A percentile compares a stretch with the other conserved stretches of the same genome.
Evolutionary conservation across 2,329 filamentous ascomycete species (phyloP).

Genomic region (Aspergillus flavus): DNA sequence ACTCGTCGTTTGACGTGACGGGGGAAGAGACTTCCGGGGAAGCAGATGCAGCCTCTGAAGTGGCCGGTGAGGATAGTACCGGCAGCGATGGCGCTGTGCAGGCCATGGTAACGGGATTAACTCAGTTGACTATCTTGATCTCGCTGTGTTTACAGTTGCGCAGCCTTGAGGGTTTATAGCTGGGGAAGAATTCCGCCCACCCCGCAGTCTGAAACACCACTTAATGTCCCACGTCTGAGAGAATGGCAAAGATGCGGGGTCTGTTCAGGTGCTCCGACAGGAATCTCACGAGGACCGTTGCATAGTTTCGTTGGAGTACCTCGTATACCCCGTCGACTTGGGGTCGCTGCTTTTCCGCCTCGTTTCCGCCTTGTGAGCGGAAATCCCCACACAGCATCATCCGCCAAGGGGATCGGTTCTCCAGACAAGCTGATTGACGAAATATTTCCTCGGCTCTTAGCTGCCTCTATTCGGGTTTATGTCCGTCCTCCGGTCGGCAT

Average conservation of each 20-base stretch:
- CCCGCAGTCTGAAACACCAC: not conserved
- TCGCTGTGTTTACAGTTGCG: not conserved
- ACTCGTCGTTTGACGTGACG: conserved; percentile 9
- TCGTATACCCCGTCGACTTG: not conserved
- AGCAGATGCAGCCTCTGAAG: conserved; percentile 1
- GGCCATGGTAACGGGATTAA: conserved; percentile 8
- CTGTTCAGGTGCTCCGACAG: not conserved
- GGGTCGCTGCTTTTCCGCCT: not conserved
- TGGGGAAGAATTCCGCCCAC: not conserved
- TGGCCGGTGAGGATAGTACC: not conserved
- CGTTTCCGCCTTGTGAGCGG: not conserved
- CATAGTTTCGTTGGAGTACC: not conserved
- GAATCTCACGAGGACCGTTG: not conserved
- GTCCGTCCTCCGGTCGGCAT: too few species aligned
- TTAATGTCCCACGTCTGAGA: not conserved
- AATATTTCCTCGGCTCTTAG: too few species aligned
- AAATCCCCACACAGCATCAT: not conserved
- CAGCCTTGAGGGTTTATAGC: not conserved
- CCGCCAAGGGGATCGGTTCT: not conserved
- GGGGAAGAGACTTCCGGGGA: conserved; percentile 5
- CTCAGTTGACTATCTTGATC: not conserved
- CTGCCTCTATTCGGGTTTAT: too few species aligned
- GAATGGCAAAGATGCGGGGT: not conserved
- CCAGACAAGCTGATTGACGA: not conserved
- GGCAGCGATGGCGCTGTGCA: conserved; percentile 7